These are phyloP conservation scores for Melastoma candidum DNA, from an alignment of 441 rosid species.

Conservation along the genomic window DNA sequence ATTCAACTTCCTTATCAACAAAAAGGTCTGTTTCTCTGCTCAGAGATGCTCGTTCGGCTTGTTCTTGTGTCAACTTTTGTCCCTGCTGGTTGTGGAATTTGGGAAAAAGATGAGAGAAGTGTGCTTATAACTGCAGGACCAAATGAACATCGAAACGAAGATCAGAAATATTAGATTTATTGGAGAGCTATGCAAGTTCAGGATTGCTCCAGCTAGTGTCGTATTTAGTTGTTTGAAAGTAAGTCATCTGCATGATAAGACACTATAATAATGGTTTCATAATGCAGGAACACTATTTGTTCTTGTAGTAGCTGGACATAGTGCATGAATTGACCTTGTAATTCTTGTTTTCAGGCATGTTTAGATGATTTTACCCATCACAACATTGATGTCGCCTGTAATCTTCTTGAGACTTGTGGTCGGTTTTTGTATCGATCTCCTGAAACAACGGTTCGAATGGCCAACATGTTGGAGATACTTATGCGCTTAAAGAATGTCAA, in stretches of 20 bases:
- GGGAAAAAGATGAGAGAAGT: slow-evolving; percentile 3
- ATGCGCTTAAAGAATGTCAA: slow-evolving; percentile 99
- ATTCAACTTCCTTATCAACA: slow-evolving; percentile 88
- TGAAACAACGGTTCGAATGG: slow-evolving; percentile 89
- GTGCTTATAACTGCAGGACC: slow-evolving; percentile 64
- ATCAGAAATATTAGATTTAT: slow-evolving; percentile 95
- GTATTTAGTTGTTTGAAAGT: slow-evolving; percentile 98
- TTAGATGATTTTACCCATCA: slow-evolving; percentile 98
- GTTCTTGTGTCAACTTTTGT: neutral
- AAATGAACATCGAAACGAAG: slow-evolving; percentile 98
- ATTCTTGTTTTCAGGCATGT: slow-evolving; percentile 59
- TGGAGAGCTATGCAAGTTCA: slow-evolving; percentile 98
- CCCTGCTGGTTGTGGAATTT: too few relatives aligned
- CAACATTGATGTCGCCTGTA: slow-evolving; percentile 98
- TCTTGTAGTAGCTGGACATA: too few relatives aligned
- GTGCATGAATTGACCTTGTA: slow-evolving; percentile 2
- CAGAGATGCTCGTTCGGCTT: slow-evolving; percentile 2
- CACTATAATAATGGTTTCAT: too few relatives aligned
- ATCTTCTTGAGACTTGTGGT: slow-evolving; percentile 99
- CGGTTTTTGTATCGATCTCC: slow-evolving; percentile 98
- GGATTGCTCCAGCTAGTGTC: slow-evolving; percentile 71
- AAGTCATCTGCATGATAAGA: slow-evolving; percentile 5
- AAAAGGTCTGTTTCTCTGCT: slow-evolving; percentile 51
- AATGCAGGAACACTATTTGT: too few relatives aligned
- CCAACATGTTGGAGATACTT: slow-evolving; percentile 96